Percentiles rank a stretch among this genome's conserved stretches.
phyloP scores from a whole-genome alignment of 106 monocot genomes.

The Amphibolis antarctica region DNA sequence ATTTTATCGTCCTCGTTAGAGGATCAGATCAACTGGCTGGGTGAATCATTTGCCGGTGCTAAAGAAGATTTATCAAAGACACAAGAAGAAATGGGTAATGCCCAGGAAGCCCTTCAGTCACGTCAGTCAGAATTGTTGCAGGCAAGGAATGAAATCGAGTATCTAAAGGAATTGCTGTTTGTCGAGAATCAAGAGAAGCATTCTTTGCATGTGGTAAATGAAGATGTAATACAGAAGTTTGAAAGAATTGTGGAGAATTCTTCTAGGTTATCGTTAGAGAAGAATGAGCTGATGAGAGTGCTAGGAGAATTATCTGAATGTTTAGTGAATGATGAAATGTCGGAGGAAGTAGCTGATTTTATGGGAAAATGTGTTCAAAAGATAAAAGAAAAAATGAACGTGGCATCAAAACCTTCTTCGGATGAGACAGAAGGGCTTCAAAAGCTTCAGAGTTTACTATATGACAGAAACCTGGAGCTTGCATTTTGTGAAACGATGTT shows the following conservation, averaged over 20 bases:
- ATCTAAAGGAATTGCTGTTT: constrained; percentile 23
- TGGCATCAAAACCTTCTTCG: constrained; percentile 8
- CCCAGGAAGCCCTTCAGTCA: constrained; percentile 13
- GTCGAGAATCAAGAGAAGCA: constrained; percentile 35
- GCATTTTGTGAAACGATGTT: constrained; percentile 38
- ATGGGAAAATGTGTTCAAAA: constrained; percentile 32
- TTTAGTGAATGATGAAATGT: constrained; percentile 24
- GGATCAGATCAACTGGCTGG: constrained; percentile 44
- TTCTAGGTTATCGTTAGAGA: constrained; percentile 35
- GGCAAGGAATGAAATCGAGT: constrained; percentile 31
- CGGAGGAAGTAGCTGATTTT: constrained; percentile 18
- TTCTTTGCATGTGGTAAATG: constrained; percentile 26
- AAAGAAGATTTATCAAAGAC: constrained; percentile 27
- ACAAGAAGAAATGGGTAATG: constrained; percentile 24
- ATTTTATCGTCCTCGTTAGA: constrained; percentile 32
- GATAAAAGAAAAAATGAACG: constrained; percentile 26
- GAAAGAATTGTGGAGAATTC: constrained; percentile 29
- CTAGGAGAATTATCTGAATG: constrained; percentile 34
- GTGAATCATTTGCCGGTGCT: constrained; percentile 17
- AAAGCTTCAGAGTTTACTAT: constrained; percentile 47
- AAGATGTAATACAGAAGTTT: constrained; percentile 32
- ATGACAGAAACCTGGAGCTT: constrained; percentile 35
- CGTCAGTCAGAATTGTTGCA: constrained; percentile 28
- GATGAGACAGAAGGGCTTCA: constrained; percentile 27
- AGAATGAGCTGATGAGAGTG: constrained; percentile 32